Evolutionary conservation across 306 rosid genomes (phyloP), one percentile per base, ranked within the genome.

Genomic region (Cicer cuneatum): DNA sequence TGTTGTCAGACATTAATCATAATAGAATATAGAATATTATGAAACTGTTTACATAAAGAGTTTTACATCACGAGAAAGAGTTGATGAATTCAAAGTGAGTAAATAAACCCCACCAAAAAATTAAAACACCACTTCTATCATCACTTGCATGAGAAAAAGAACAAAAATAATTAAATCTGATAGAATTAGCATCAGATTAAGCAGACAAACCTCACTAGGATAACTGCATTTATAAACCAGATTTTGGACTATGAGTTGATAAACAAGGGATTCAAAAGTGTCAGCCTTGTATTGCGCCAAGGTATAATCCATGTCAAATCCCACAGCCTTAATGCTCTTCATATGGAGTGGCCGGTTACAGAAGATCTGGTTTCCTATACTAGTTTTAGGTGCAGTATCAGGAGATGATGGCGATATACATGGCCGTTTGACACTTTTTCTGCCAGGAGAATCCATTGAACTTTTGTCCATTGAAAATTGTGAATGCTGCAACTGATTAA

Each of bases 281-380:
- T 94, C 99, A 3, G 97, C 90, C 89, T 73, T 94, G 90, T 94
- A 94, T 61, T 94, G 99, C 14, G 99, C 99, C 68, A 94, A 83
- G 47, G 99, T 94, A 84, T 94, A 94, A 84, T 94, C 99, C 99
- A 94, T 92, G 82, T 94, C 99, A 81, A 94, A 94, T 71, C 99
- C 99, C 19, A 92, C 97, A 13, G 99, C 96, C 74, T 88, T 89
- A 53, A 92, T 92, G 80, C 57, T 87, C 87, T 83, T 92, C 99
- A 94, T 94, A 77, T 94, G 90, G 85, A 94, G 82, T 16, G 99
- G 86, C 69, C 97, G 84, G 82, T 94, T 94, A 86, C 99, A 94
- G 81, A 94, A 94, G 40, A 94, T 90, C 52, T 70, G 95, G 87
- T 89, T 92, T 66, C 96, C 85, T 59, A 89, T 85, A 39, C 83